These are phyloP conservation scores for Annulohypoxylon bovei DNA, from an alignment of 495 filamentous ascomycete genomes.

Conservation along the genomic window DNA sequence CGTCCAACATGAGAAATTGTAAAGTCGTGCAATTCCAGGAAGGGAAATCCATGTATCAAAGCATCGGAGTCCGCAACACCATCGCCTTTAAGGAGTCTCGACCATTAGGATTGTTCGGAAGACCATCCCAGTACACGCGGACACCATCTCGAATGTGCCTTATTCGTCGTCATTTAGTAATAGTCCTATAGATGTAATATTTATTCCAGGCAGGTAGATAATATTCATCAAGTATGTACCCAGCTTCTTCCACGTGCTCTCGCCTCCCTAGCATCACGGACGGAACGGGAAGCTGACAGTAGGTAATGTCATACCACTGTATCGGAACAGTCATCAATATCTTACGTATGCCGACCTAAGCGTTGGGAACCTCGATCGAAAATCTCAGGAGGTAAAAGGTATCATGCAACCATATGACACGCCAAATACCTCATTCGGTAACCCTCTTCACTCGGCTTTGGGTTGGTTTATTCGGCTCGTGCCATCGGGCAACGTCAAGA, in stretches of 20 bases:
- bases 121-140: not conserved
- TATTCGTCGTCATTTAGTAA: conserved; percentile 5
- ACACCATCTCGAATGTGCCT: not conserved
- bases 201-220: conserved; percentile 18
- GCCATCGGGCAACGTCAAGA: conserved; percentile 27
- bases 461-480: conserved; percentile 24
- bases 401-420: conserved; percentile 23
- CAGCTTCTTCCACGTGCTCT: conserved; percentile 26
- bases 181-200: conserved; percentile 13
- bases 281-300: conserved; percentile 29
- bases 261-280: conserved; percentile 13
- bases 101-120: conserved; percentile 5
- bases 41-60: not conserved
- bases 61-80: conserved; percentile 7
- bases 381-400: conserved; percentile 15
- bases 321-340: conserved; percentile 37
- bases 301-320: conserved; percentile 30
- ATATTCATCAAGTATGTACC: not conserved
- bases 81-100: not conserved
- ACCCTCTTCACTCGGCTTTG: conserved; percentile 7
- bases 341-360: conserved; percentile 31
- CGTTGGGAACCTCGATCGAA: conserved; percentile 21
- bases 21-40: not conserved
- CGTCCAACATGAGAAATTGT: conserved; percentile 3
- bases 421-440: conserved; percentile 32